A percentile compares a stretch with the other conserved stretches of the same genome.
Evolutionary conservation across 352 stramenopile genomes (phyloP).

Genomic region (Globisporangium echinulatum): DNA sequence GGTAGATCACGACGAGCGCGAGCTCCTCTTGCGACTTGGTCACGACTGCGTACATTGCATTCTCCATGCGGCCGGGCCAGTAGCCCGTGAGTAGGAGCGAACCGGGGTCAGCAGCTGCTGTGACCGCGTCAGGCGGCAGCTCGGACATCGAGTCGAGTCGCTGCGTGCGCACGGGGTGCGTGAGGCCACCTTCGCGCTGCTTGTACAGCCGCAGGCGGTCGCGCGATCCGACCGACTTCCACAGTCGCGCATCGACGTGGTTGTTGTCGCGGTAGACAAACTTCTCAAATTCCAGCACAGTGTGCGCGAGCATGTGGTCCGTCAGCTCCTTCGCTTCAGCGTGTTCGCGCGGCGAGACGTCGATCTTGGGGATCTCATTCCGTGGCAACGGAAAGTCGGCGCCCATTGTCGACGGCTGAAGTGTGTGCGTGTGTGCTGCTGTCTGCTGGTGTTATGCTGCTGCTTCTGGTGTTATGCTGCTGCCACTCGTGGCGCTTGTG

Average conservation of each 20-base stretch:
- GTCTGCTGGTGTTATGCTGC: no score
- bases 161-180: slow-evolving; percentile 18
- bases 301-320: slow-evolving; percentile 32
- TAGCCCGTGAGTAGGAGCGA: slow-evolving; percentile 45
- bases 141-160: slow-evolving; percentile 22
- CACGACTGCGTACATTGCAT: slow-evolving; percentile 45
- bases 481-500: no score
- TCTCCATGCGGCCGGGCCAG: slow-evolving; percentile 38
- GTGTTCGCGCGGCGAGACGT: slow-evolving; percentile 30
- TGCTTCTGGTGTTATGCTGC: no score
- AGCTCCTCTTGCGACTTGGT: slow-evolving; percentile 51
- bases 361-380: slow-evolving; percentile 32
- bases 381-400: slow-evolving; percentile 41
- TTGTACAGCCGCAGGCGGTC: slow-evolving; percentile 47
- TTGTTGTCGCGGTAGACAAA: slow-evolving; percentile 26
- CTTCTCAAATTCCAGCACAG: slow-evolving; percentile 39
- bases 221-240: slow-evolving; percentile 35
- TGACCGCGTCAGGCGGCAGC: slow-evolving; percentile 21
- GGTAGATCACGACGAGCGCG: slow-evolving; percentile 45
- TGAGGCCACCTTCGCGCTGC: slow-evolving; percentile 25
- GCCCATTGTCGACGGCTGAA: no score
- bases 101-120: slow-evolving; percentile 18
- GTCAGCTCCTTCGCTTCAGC: slow-evolving; percentile 31
- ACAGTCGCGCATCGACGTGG: slow-evolving; percentile 29
- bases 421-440: no score